A percentile compares a stretch with the other conserved stretches of the same genome.
phyloP scores from a whole-genome alignment of 1,284 basidiomycete species.

The Cutaneotrichosporon dermatis region DNA sequence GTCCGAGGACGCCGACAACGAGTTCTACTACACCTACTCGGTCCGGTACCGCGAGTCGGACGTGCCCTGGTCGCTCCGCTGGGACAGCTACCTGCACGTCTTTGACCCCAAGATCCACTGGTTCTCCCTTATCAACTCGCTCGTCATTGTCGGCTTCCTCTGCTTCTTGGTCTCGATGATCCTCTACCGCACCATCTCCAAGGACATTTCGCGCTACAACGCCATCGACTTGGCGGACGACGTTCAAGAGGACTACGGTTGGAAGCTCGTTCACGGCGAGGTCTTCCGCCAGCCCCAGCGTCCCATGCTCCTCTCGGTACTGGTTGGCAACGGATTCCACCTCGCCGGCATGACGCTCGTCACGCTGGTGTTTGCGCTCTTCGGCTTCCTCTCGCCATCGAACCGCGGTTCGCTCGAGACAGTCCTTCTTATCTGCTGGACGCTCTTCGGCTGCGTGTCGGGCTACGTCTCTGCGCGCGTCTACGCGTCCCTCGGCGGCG shows the following conservation, averaged over 20 bases:
- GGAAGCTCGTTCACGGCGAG: slow-evolving; percentile 89
- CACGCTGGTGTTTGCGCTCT: slow-evolving; percentile 86
- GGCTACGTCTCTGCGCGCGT: slow-evolving; percentile 84
- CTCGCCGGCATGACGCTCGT: slow-evolving; percentile 82
- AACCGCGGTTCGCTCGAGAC: slow-evolving; percentile 92
- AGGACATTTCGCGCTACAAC: slow-evolving; percentile 95
- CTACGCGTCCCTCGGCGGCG: slow-evolving; percentile 78
- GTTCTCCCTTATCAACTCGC: slow-evolving; percentile 91
- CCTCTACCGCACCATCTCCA: slow-evolving; percentile 75
- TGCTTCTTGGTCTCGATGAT: slow-evolving; percentile 89
- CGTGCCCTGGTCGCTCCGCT: slow-evolving; percentile 77
- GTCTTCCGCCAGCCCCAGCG: slow-evolving; percentile 82
- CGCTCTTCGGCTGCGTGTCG: slow-evolving; percentile 84
- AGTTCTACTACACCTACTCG: slow-evolving; percentile 83
- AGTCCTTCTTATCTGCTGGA: slow-evolving; percentile 95
- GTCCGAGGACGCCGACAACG: slow-evolving; percentile 60
- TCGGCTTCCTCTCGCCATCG: slow-evolving; percentile 95
- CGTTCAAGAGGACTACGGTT: slow-evolving; percentile 96
- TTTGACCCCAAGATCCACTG: slow-evolving; percentile 56
- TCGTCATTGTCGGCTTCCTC: slow-evolving; percentile 85
- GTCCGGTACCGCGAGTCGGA: slow-evolving; percentile 83
- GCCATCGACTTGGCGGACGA: slow-evolving; percentile 91
- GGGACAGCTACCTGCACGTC: slow-evolving; percentile 89
- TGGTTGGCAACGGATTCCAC: slow-evolving; percentile 88
- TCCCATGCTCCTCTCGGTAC: slow-evolving; percentile 73